Base-by-base conservation (phyloP, 352 stramenopile species). In the Phytophthora idaei region DNA sequence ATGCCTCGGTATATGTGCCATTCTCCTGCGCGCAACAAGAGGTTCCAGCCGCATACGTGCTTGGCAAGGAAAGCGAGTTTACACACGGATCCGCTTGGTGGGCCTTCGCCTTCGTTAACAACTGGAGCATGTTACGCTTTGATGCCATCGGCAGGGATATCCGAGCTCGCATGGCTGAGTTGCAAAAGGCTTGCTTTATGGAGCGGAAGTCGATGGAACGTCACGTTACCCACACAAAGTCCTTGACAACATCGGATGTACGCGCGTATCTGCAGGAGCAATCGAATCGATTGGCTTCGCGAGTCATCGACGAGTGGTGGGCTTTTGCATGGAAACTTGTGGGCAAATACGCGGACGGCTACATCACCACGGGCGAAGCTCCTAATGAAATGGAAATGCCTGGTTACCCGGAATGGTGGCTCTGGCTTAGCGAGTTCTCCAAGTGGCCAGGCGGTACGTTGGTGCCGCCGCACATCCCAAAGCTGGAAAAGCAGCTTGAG, bases 71-170 rank as follows among this genome's bases (percentile, higher is more conserved):
- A 60, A 91, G 83, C 47, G 77, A 90, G 44, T 95, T 94, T 55
- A 69, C 73, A 32, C 60, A 65, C 6, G 58, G 75, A 28, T 94
- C 85, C 29, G 83, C 87, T 8, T 95, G 87, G 87, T 92, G 87
- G 84, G 85, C 85, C 8, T 95, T 95, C 61, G 89, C 89, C 61
- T 91, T 94, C 66, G 87, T 95, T 17, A 92, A 92, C 76, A 93
- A 95, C 53, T 94, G 86, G 87, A 93, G 87, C 51, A 69, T 92
- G 63, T 67, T 95, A 39, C 85, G 86, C 44, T 95, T 90, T 77
- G 79, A 92, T 56, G 72, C 74, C 9, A 94, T 95, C 58, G 90
- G 83, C 66, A 76, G 58, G 31, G 84, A 92, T 25, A 77, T 94
- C 27, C 71, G 71, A n/a, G 51, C 42, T 3, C 53, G 76, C 15